A percentile compares a stretch with the other conserved stretches of the same genome.
These are phyloP conservation scores for Aspergillus hancockii DNA, from an alignment of 495 filamentous ascomycete species.

Conservation along the genomic window DNA sequence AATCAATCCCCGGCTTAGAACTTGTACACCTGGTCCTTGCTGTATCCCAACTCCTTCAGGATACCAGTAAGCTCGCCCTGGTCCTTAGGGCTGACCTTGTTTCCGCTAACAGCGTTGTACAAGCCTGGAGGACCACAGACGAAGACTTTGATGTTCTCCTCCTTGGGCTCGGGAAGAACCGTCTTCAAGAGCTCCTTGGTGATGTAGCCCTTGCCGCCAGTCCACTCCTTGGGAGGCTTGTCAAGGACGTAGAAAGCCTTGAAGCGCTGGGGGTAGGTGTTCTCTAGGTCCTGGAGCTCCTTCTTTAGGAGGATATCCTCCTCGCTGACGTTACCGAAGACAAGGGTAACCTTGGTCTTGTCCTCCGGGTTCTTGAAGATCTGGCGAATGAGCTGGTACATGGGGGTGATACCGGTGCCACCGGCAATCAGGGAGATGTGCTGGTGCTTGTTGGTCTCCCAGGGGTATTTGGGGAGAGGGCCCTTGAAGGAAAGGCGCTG, in stretches of 20 bases:
- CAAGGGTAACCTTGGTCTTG: conserved; percentile 92
- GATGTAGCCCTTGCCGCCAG: conserved; percentile 72
- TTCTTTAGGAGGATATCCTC: conserved; percentile 86
- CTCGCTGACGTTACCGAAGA: conserved; percentile 85
- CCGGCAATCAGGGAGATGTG: conserved; percentile 92
- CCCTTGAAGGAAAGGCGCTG: conserved; percentile 89
- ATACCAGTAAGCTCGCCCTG: conserved; percentile 87
- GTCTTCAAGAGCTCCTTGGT: conserved; percentile 90
- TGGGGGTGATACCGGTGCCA: conserved; percentile 93
- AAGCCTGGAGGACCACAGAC: conserved; percentile 86
- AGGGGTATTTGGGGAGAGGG: conserved; percentile 90
- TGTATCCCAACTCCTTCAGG: conserved; percentile 89
- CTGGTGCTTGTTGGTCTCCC: conserved; percentile 89
- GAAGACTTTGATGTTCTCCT: conserved; percentile 90
- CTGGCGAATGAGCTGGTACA: conserved; percentile 80
- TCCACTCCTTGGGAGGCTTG: conserved; percentile 80
- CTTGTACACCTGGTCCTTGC: conserved; percentile 94
- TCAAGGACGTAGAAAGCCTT: conserved; percentile 87
- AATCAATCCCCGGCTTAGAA: conserved; percentile 63
- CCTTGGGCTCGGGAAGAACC: conserved; percentile 85
- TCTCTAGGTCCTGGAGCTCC: conserved; percentile 81
- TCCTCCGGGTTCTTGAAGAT: conserved; percentile 97
- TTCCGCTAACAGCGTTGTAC: conserved; percentile 90
- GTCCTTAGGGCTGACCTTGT: conserved; percentile 84
- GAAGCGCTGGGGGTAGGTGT: conserved; percentile 91